A percentile compares a stretch with the other conserved stretches of the same genome.
Evolutionary conservation across 1,139 yeast genomes (phyloP).

Genomic region (Eremothecium sinecaudum): DNA sequence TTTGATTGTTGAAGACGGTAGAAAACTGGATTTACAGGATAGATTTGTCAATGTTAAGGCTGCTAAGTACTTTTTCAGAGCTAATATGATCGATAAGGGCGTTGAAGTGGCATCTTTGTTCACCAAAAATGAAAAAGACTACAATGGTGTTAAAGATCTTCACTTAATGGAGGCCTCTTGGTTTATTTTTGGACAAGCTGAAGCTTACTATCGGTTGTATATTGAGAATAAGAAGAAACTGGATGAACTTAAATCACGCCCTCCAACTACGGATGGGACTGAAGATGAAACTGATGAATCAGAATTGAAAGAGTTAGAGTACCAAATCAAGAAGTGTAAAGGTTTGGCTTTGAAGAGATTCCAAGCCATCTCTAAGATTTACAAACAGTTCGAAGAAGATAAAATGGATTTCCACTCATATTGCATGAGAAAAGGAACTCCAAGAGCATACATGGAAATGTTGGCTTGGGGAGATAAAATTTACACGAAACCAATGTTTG

Average conservation of each 20-base stretch:
- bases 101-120: slow-evolving; percentile 65
- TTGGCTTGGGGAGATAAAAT: slow-evolving; percentile 73
- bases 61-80: slow-evolving; percentile 73
- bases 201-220: slow-evolving; percentile 51
- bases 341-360: slow-evolving; percentile 80
- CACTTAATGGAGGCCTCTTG: slow-evolving; percentile 88
- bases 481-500: slow-evolving; percentile 59
- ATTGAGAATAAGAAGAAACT: slow-evolving; percentile 26
- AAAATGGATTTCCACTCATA: slow-evolving; percentile 93
- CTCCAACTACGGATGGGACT: slow-evolving; percentile 11
- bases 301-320: slow-evolving; percentile 18
- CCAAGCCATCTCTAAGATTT: slow-evolving; percentile 55
- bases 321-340: slow-evolving; percentile 37
- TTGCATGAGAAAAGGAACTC: slow-evolving; percentile 85
- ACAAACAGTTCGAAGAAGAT: slow-evolving; percentile 65
- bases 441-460: slow-evolving; percentile 69
- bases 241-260: slow-evolving; percentile 27
- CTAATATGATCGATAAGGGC: slow-evolving; percentile 70
- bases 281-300: slow-evolving; percentile 22
- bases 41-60: slow-evolving; percentile 85
- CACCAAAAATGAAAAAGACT: slow-evolving; percentile 69
- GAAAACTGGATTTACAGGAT: slow-evolving; percentile 76
- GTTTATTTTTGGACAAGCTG: slow-evolving; percentile 81
- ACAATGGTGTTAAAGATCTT: slow-evolving; percentile 77
- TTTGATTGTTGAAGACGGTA: slow-evolving; percentile 56